Evolutionary conservation across 2,329 filamentous ascomycete species (phyloP).

Genomic region (Saccharata proteae): DNA sequence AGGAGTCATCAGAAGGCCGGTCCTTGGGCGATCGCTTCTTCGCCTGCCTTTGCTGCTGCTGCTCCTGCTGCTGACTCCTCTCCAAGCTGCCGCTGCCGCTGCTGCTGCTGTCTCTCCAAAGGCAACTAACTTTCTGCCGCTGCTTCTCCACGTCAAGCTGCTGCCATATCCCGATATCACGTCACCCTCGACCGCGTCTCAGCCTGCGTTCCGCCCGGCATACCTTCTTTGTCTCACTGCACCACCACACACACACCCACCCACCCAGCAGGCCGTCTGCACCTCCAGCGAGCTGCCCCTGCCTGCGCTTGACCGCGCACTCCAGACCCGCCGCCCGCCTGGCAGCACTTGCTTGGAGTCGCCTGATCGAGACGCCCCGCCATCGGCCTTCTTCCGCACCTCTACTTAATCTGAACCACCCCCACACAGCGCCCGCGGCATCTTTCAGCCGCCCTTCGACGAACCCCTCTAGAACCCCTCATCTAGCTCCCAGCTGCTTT

Average conservation of each 20-base stretch:
- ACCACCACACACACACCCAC: slow-evolving; percentile 6
- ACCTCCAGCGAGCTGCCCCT: too few relatives aligned
- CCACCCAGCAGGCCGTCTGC: too few relatives aligned
- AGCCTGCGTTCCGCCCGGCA: slow-evolving; percentile 14
- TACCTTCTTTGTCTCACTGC: slow-evolving; percentile 15
- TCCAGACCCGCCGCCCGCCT: too few relatives aligned
- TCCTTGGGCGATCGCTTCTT: too few relatives aligned
- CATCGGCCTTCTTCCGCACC: background rate
- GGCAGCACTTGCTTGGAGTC: background rate
- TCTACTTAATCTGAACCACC: background rate
- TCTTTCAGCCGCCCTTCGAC: too few relatives aligned
- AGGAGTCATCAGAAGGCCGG: too few relatives aligned
- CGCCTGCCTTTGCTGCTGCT: too few relatives aligned
- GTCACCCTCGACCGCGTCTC: slow-evolving; percentile 14
- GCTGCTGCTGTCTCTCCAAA: too few relatives aligned
- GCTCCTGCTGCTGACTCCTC: too few relatives aligned
- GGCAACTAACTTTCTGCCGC: background rate
- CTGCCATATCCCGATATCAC: slow-evolving; percentile 10
- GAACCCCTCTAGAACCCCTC: background rate
- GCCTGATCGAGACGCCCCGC: background rate
- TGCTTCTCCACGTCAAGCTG: background rate
- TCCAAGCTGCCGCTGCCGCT: too few relatives aligned
- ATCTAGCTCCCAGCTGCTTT: background rate
- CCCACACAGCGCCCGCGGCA: background rate
- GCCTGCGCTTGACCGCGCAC: too few relatives aligned